Percentiles rank a stretch among this genome's conserved stretches.
phyloP scores from a whole-genome alignment of 495 filamentous ascomycete species.

The Penicillium taxi region DNA sequence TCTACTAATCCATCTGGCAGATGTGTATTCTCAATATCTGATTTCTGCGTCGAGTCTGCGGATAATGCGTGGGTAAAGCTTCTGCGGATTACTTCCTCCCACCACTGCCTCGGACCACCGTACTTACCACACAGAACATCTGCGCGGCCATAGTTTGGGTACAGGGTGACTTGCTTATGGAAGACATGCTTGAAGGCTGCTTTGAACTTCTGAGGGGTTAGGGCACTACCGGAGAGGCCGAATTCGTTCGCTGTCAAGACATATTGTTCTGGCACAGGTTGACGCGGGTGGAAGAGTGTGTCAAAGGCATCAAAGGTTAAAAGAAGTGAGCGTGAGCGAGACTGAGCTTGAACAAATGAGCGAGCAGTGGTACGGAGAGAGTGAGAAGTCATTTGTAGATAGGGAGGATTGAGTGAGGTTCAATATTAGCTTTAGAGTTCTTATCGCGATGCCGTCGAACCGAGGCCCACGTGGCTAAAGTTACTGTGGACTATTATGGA shows the following conservation, averaged over 20 bases:
- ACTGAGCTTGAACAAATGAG: neutral
- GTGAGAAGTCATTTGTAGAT: conserved; percentile 3
- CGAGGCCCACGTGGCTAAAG: no score
- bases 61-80: conserved; percentile 21
- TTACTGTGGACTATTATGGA: no score
- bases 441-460: no score
- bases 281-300: conserved; percentile 60
- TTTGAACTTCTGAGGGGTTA: conserved; percentile 23
- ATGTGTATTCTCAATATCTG: neutral
- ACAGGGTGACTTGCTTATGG: conserved; percentile 34
- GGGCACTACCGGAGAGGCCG: conserved; percentile 38
- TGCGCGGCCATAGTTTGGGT: conserved; percentile 61
- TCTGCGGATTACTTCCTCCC: conserved; percentile 50
- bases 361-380: neutral
- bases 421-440: no score
- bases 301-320: conserved; percentile 72
- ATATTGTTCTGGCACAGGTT: conserved; percentile 56
- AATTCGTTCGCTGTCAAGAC: conserved; percentile 46
- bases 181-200: conserved; percentile 43
- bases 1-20: conserved; percentile 43
- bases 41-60: neutral
- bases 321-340: conserved; percentile 39
- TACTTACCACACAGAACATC: conserved; percentile 39
- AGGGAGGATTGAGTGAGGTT: neutral
- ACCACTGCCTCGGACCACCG: conserved; percentile 55